Conservation (phyloP, 83 land plant genomes). For the Diphasiastrum complanatum region DNA sequence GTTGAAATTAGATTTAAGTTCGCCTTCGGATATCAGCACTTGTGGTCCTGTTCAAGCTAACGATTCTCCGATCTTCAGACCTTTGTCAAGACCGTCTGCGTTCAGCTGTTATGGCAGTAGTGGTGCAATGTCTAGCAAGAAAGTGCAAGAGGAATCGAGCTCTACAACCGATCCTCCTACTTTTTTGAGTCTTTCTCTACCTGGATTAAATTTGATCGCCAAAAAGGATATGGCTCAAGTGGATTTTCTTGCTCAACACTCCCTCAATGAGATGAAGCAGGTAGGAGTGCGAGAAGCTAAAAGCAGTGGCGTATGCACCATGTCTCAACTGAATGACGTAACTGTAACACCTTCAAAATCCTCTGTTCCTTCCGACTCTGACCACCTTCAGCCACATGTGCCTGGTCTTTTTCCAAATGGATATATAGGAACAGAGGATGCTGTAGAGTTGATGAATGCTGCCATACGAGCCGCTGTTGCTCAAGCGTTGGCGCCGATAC, state of each 20-base stretch:
- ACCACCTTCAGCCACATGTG: no score
- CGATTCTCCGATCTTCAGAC: slow-evolving; percentile 16
- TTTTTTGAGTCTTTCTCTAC: slow-evolving; percentile 21
- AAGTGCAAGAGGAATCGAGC: not conserved
- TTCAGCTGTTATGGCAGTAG: slow-evolving; percentile 9
- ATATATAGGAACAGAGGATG: not conserved
- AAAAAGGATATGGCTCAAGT: no score
- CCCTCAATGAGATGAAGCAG: no score
- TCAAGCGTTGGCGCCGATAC: slow-evolving; percentile 19
- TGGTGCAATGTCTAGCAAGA: not conserved
- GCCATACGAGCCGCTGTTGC: slow-evolving; percentile 27
- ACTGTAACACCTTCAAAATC: not conserved
- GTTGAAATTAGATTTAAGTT: slow-evolving; percentile 8
- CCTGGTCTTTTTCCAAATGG: no score
- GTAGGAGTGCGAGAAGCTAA: slow-evolving; percentile 10
- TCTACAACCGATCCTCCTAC: slow-evolving; percentile 18
- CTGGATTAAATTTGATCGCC: no score
- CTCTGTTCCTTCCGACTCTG: no score
- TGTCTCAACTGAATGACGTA: not conserved
- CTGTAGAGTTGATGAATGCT: slow-evolving; percentile 20
- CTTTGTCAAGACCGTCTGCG: slow-evolving; percentile 21
- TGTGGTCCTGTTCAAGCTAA: not conserved
- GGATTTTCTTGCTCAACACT: no score
- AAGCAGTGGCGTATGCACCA: not conserved
- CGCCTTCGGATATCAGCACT: not conserved